Conservation (phyloP, 805 yeast species). For the Metahyphopichia silvanorum region DNA sequence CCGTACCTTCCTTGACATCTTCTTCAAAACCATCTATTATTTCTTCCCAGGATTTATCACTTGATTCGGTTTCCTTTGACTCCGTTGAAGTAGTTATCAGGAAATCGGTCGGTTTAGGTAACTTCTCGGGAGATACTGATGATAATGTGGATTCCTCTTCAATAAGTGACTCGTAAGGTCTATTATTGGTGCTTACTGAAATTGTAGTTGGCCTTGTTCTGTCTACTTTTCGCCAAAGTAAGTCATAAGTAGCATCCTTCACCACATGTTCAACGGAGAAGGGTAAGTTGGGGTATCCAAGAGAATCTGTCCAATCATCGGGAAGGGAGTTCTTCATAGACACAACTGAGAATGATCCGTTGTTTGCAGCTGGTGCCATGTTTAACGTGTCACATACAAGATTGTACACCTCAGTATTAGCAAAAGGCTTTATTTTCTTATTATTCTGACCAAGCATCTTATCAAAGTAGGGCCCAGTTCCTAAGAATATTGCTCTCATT, state of each 20-base stretch:
- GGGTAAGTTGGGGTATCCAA: constrained; percentile 48
- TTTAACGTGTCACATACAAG: constrained; percentile 64
- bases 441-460: constrained; percentile 22
- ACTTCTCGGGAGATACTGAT: constrained; percentile 9
- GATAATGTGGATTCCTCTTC: constrained; percentile 19
- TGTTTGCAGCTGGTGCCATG: constrained; percentile 51
- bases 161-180: constrained; percentile 21
- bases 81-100: no score
- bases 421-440: constrained; percentile 55
- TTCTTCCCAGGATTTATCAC: constrained; percentile 13
- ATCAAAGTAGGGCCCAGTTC: constrained; percentile 74
- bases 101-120: constrained; percentile 28
- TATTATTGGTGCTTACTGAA: constrained; percentile 16
- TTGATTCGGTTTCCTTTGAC: neutral
- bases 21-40: constrained; percentile 13
- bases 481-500: constrained; percentile 82
- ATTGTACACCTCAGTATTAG: constrained; percentile 70
- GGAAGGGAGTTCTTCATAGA: constrained; percentile 29
- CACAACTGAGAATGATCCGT: constrained; percentile 42
- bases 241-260: constrained; percentile 52
- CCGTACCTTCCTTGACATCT: constrained; percentile 11
- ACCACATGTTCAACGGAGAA: constrained; percentile 45
- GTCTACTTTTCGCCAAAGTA: constrained; percentile 20
- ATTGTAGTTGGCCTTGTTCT: constrained; percentile 10
- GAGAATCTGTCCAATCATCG: constrained; percentile 45